Evolutionary conservation across 2,329 filamentous ascomycete species (phyloP), one percentile per base, ranked within the genome.

Genomic region (Diaporthe citri): DNA sequence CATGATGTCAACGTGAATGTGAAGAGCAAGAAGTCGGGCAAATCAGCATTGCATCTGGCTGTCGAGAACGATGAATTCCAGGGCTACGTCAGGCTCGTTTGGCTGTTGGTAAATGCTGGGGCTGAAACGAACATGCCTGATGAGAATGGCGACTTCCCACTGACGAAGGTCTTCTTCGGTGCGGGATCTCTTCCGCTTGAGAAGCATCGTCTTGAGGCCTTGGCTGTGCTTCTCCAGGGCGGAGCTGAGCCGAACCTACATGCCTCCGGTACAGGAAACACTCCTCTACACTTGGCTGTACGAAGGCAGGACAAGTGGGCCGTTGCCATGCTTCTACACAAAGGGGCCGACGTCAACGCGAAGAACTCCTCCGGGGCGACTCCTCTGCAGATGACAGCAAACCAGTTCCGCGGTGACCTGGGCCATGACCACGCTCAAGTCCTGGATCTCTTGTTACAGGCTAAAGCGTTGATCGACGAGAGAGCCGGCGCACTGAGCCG

Each of bases 81-180:
- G 13, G 76, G 77, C 62, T 77, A 78, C 43, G 52, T 66, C 48
- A 78, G 76, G 60, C 74, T 77, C 25, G 73, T 77, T 48, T 75
- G 72, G 77, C 62, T 78, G n/a, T 72, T 77, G 15, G 41, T 77
- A 8, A 48, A 72, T 39, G 64, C 71, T 3, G 67, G 67, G 20
- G 71, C 67, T 5, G 39, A 73, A 31, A 56, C 59, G 5, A 51
- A 76, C n/a, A 67, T 59, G n/a, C 59, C 52, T 13, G 74, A 74
- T 51, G 31, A 51, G 22, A 74, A 71, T 36, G 74, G 72, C 20
- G 76, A 77, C 20, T 60, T 41, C 36, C 66, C 74, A 20, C 60
- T 76, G 8, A 71, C 67, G 2, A 72, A 67, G n/a, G 43, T 76
- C 12, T 77, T 77, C 62, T 48, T 46, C 8, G 72, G 72, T 2